phyloP scores from a whole-genome alignment of 768 basidiomycete genomes.

The Mycena alexandri region DNA sequence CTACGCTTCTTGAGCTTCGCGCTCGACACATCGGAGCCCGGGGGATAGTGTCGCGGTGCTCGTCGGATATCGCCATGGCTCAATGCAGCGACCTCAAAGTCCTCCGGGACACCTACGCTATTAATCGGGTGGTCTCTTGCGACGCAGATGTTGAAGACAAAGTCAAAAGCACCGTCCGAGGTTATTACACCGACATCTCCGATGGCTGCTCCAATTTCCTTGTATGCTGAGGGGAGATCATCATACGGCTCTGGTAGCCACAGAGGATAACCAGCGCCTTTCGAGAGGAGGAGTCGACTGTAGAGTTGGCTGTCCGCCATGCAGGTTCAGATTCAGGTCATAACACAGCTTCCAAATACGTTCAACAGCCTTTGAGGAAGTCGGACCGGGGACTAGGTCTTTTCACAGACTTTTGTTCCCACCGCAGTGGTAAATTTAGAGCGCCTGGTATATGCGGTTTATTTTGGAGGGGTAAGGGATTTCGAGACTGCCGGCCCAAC shows the following conservation, averaged over 20 bases:
- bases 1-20: constrained; percentile 9
- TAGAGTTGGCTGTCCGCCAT: constrained; percentile 13
- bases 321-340: not conserved
- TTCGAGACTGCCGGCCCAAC: no score
- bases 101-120: constrained; percentile 41
- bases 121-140: constrained; percentile 39
- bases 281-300: constrained; percentile 10
- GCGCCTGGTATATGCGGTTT: no score
- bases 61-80: constrained; percentile 2
- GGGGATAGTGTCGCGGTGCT: constrained; percentile 6
- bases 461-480: no score
- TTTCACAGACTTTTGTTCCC: not conserved
- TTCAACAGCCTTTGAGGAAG: no score
- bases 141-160: constrained; percentile 47
- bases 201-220: constrained; percentile 41
- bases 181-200: constrained; percentile 50
- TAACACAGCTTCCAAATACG: no score
- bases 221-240: constrained; percentile 27
- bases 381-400: no score
- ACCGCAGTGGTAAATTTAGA: not conserved
- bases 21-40: constrained; percentile 4
- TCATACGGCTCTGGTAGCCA: constrained; percentile 16
- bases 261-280: constrained; percentile 15
- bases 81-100: constrained; percentile 30
- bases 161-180: constrained; percentile 44